Evolutionary conservation across 1,284 basidiomycete species (phyloP).

Genomic region (Fomes fomentarius): DNA sequence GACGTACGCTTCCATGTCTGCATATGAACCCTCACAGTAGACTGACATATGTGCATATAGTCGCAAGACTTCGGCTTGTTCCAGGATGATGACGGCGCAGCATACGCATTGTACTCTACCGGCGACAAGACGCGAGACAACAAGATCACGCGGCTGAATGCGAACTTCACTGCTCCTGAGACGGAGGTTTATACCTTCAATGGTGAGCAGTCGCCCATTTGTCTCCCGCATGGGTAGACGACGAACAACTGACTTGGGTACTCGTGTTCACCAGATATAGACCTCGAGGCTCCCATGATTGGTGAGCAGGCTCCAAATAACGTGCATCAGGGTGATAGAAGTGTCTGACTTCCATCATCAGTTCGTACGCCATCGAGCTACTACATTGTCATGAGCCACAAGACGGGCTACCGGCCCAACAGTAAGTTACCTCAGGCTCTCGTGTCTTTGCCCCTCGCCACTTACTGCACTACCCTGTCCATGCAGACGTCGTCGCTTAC

Average conservation of each 20-base stretch:
- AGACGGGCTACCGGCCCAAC: neutral
- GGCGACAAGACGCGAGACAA: neutral
- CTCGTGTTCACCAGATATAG: neutral
- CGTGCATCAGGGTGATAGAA: neutral
- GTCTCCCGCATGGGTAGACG: neutral
- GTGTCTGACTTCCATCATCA: neutral
- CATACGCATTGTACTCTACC: neutral
- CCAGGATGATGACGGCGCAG: neutral
- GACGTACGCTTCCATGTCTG: neutral
- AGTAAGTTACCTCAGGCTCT: neutral
- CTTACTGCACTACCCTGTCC: neutral
- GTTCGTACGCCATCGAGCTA: neutral
- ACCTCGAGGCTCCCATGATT: neutral
- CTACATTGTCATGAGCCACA: neutral
- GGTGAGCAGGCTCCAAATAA: neutral
- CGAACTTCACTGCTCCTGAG: neutral
- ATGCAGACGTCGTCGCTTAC: neutral
- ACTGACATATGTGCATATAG: neutral
- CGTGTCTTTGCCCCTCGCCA: neutral
- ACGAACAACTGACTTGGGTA: too few species aligned
- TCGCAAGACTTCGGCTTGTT: neutral
- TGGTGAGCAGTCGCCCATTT: neutral
- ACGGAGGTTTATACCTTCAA: neutral
- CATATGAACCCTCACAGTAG: neutral
- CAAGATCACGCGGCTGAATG: neutral